Evolutionary conservation across 371 early-diverging fungal species (phyloP).

Genomic region (Apophysomyces ossiformis): DNA sequence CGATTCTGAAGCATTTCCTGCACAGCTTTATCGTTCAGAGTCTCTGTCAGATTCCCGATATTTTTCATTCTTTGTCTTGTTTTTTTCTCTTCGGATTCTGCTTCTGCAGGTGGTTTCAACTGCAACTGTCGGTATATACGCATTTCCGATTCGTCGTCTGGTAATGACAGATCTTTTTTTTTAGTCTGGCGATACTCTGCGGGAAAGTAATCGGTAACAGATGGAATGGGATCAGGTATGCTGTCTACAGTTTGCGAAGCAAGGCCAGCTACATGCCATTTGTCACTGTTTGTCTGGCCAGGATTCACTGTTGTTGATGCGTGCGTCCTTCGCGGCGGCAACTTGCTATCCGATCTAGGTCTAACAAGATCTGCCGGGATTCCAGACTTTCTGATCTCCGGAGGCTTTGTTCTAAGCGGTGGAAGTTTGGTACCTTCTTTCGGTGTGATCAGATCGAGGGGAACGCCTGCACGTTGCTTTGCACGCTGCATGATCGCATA

Average conservation of each 20-base stretch:
- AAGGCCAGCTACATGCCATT: conserved; percentile 2
- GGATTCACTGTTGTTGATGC: too few relatives aligned
- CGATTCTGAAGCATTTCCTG: conserved; percentile 2
- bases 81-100: not conserved
- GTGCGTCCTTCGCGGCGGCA: not conserved
- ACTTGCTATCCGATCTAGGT: not conserved
- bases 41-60: not conserved
- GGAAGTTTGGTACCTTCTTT: conserved; percentile 4
- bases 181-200: not conserved
- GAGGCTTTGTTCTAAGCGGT: not conserved
- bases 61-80: not conserved
- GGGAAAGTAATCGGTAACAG: not conserved
- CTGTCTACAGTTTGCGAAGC: not conserved
- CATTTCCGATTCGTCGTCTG: not conserved
- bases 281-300: too few relatives aligned
- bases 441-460: conserved; percentile 8
- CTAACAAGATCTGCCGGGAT: not conserved
- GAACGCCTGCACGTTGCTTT: conserved; percentile 26
- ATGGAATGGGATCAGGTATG: not conserved
- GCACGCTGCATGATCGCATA: conserved; percentile 31
- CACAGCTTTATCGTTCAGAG: not conserved
- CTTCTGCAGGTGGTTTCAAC: not conserved
- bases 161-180: not conserved
- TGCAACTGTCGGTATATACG: conserved; percentile 4
- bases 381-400: not conserved